Evolutionary conservation across 179 eudicot genomes (phyloP), one percentile per base, ranked within the genome.

Genomic region (Camellia oleifera): DNA sequence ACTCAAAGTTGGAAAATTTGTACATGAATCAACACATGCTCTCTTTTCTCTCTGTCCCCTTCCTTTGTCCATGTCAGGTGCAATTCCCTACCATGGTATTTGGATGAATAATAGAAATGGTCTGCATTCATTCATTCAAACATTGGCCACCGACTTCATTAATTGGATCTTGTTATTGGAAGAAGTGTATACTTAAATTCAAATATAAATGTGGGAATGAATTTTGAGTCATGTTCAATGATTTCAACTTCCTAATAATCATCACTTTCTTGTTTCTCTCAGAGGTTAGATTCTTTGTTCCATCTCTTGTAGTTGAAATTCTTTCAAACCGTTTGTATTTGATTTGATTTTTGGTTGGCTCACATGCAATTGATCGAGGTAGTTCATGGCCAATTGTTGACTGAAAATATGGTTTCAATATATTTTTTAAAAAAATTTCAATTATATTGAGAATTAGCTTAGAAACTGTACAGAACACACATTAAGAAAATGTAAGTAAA

Each of bases 111-210:
- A 15, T 56, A 17, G 53, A 70, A 76, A 12, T 32, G 45, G 72
- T 72, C 77, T 72, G 58, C 79, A 80, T 79, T 64, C 79, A 80
- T 79, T 58, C 80, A 77, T 72, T 74, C 77, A 81, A 77, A 71
- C 48, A n/a, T 4, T 78, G 20, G 67, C 79, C 17, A 82, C 15
- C n/a, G 84, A 74, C 89, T 67, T 79, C 80, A 81, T 87, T 89
- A 89, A 58, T 66, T 69, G 86, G 85, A 87, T 80, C 87, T 81
- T 53, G 46, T 72, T 71, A 77, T 87, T 75, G 90, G 74, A 73
- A 85, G 74, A 40, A 9, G 83, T 73, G 74, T 48, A 1, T 32
- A 52, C 3, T 42, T 32, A 68, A 67, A 69, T 26, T 23, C 58
- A 13, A 77, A 48, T 26, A 48, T 26, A 66, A 75, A 66, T 42